These are phyloP conservation scores for Nemania sp. DNA, from an alignment of 2,329 filamentous ascomycete species.

Conservation along the genomic window DNA sequence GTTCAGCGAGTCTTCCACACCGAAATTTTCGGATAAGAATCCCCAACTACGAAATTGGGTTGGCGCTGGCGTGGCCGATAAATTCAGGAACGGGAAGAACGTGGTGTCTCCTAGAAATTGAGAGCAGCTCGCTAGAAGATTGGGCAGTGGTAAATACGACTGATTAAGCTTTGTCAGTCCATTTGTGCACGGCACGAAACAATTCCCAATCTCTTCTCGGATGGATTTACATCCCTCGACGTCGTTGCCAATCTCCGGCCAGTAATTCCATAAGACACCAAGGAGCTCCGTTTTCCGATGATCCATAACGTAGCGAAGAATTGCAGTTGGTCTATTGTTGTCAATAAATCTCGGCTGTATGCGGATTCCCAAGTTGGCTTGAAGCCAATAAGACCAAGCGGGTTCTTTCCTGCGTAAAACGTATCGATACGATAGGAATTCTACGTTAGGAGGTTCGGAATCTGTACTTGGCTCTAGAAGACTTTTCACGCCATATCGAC, in stretches of 20 bases:
- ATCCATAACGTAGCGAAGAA: background rate
- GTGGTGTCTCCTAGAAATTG: background rate
- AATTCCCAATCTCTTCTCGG: background rate
- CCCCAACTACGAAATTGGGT: background rate
- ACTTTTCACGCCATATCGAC: constrained; percentile 21
- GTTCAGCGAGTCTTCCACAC: background rate
- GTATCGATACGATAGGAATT: too few relatives aligned
- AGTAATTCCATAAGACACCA: background rate
- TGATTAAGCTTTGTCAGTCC: background rate
- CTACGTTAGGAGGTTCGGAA: background rate
- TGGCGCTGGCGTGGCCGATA: constrained; percentile 2
- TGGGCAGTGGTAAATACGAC: constrained; percentile 2
- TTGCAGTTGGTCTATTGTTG: constrained; percentile 4
- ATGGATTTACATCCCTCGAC: background rate
- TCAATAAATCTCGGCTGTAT: background rate
- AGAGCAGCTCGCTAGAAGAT: background rate
- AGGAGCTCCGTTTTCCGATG: background rate
- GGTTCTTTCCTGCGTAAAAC: too few relatives aligned
- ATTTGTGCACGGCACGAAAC: background rate
- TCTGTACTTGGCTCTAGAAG: constrained; percentile 10
- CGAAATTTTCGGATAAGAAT: background rate
- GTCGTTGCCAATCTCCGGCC: background rate
- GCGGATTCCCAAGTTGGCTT: background rate
- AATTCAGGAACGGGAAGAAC: constrained; percentile 3
- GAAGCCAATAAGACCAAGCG: constrained; percentile 26